phyloP scores from a whole-genome alignment of 495 filamentous ascomycete genomes.

The Chaetomium cochliodes region DNA sequence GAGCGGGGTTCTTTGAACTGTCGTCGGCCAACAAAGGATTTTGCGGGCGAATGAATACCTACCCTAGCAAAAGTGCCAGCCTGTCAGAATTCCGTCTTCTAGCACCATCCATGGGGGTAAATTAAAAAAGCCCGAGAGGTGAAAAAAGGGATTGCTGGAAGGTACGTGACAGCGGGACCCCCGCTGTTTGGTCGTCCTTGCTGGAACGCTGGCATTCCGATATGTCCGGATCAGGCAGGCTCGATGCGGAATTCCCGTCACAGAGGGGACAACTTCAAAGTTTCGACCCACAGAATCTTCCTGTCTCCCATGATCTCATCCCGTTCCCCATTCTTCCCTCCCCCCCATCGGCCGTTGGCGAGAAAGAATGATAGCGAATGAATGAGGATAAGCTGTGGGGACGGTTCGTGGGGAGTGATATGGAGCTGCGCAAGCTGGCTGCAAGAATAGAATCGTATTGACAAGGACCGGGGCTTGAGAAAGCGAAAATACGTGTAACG shows the following conservation, averaged over 20 bases:
- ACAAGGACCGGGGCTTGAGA: too few relatives aligned
- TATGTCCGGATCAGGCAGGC: conserved; percentile 13
- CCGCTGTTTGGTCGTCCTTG: background rate
- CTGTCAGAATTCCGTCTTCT: background rate
- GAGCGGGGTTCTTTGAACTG: conserved; percentile 17
- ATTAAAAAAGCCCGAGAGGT: background rate
- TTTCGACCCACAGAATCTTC: conserved; percentile 11
- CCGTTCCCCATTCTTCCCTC: background rate
- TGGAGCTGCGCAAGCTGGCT: conserved; percentile 7
- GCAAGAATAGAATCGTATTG: background rate
- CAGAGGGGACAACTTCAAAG: conserved; percentile 1
- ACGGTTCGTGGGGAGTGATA: background rate
- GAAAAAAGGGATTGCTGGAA: conserved; percentile 1
- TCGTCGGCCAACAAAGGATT: conserved; percentile 6
- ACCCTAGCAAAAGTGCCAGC: background rate
- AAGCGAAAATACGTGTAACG: background rate
- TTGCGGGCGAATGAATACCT: background rate
- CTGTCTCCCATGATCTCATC: conserved; percentile 23
- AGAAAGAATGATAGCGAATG: conserved; percentile 20
- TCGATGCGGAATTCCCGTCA: background rate
- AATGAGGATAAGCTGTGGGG: conserved; percentile 2
- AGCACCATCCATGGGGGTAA: background rate
- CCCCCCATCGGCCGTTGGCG: conserved; percentile 11
- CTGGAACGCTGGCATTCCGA: background rate
- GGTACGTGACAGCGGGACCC: background rate